Evolutionary conservation across 164 flowering plant species (phyloP), one percentile per base, ranked within the genome.

Genomic region (Vitis vinifera): DNA sequence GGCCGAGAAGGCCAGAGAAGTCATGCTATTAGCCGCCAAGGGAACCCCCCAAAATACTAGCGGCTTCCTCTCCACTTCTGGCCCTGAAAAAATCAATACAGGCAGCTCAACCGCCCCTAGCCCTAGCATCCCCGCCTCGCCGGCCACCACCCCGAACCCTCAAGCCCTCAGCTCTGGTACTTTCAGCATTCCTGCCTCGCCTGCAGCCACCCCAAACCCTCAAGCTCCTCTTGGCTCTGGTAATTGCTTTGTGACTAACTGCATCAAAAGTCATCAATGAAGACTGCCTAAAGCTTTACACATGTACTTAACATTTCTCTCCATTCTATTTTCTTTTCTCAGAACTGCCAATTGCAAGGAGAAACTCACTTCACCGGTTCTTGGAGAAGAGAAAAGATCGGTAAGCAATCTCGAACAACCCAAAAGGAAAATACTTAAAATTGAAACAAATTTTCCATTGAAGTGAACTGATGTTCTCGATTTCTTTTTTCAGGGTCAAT

Each of bases 351-450:
- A 69, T 80, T 59, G 83, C 76, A 58, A 75, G 87, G 55, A 81
- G 83, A 60, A 76, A 79, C 37, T 85, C 90, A 7, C 85, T 87
- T 47, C 85, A 83, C 63, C 72, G 80, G 29, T 87, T 87, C 69
- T 68, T 85, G 51, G 83, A 73, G 73, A 87, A 79, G 78, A 81
- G 90, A 52, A 87, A 85, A 71, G 86, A 83, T 55, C 83, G 88
- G 89, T 86, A 77, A 63, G 23, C 3, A 68, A 30, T 13, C n/a
- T 10, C 8, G 6, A 14, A 9, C 37, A 2, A 19, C 30, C 17
- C n/a, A 3, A 59, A 8, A 7, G 23, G 13, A n/a, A 23, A 13
- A 14, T 6, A n/a, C 14, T 9, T 55, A 3, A 6, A 31, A 1
- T 44, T 29, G 27, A 59, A 55, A 3, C 4, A 8, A 2, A 16